Conservation (phyloP, 2,329 filamentous ascomycete genomes). For the Chalara sp. region DNA sequence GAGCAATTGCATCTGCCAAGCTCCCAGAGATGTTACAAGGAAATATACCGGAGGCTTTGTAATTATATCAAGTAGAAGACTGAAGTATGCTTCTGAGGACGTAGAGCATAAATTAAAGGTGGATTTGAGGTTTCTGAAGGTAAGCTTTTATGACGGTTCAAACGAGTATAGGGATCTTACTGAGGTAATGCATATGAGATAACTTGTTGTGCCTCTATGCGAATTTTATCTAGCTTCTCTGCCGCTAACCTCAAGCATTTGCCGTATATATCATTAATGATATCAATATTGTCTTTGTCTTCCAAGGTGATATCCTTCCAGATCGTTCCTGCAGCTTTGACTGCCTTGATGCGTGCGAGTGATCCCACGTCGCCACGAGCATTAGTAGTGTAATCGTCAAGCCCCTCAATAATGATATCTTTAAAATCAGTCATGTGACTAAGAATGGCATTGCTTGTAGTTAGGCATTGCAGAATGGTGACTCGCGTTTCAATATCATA, state of each 20-base stretch:
- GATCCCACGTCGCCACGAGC: slow-evolving; percentile 87
- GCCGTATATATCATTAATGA: slow-evolving; percentile 12
- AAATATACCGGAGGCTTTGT: slow-evolving; percentile 1
- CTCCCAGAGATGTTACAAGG: neutral
- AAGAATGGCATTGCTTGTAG: slow-evolving; percentile 34
- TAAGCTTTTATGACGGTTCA: too few relatives aligned
- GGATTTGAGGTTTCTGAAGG: too few relatives aligned
- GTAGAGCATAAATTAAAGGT: slow-evolving; percentile 5
- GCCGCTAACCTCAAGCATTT: slow-evolving; percentile 60
- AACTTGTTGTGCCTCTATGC: slow-evolving; percentile 55
- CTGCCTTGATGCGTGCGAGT: slow-evolving; percentile 72
- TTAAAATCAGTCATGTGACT: slow-evolving; percentile 10
- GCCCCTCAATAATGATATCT: slow-evolving; percentile 41
- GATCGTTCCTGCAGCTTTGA: slow-evolving; percentile 54
- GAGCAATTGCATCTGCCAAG: slow-evolving; percentile 42
- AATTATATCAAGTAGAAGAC: slow-evolving; percentile 13
- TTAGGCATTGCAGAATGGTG: slow-evolving; percentile 48
- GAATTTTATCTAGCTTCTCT: slow-evolving; percentile 86
- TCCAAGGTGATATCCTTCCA: neutral
- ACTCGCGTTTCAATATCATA: slow-evolving; percentile 44
- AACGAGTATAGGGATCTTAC: too few relatives aligned
- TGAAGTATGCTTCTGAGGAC: slow-evolving; percentile 15
- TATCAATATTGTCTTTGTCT: slow-evolving; percentile 4
- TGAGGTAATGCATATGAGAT: slow-evolving; percentile 21
- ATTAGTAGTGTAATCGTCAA: slow-evolving; percentile 89